Conservation (phyloP, 1,284 basidiomycete genomes). For the Ganoderma sp. region DNA sequence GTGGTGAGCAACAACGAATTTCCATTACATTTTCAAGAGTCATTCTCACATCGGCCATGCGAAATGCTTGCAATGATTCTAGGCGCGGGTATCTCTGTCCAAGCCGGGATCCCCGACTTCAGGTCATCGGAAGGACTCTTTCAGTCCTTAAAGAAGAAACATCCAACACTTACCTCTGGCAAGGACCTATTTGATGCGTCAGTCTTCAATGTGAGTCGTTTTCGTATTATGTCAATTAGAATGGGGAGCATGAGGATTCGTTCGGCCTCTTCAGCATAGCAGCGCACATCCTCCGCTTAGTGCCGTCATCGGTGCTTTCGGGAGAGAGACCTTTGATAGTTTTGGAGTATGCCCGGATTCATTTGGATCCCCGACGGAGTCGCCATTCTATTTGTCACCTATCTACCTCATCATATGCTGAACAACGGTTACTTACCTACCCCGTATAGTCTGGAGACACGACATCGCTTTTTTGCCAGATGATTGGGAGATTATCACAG, state of each 20-base stretch:
- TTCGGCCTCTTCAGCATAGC: neutral
- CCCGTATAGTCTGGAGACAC: conserved; percentile 66
- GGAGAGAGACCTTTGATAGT: too few relatives aligned
- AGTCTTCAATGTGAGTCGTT: conserved; percentile 78
- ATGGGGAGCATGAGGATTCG: conserved; percentile 3
- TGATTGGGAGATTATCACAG: conserved; percentile 83
- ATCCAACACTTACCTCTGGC: conserved; percentile 76
- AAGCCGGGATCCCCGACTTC: conserved; percentile 93
- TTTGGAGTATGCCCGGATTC: too few relatives aligned
- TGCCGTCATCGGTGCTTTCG: too few relatives aligned
- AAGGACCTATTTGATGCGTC: conserved; percentile 93
- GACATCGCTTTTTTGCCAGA: conserved; percentile 84
- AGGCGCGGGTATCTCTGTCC: conserved; percentile 93
- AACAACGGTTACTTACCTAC: conserved; percentile 1
- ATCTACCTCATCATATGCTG: too few relatives aligned
- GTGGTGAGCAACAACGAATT: conserved; percentile 59
- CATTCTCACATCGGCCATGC: conserved; percentile 17
- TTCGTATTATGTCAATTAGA: neutral
- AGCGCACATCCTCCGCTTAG: neutral
- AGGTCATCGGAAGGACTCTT: conserved; percentile 86
- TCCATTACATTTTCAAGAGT: conserved; percentile 20
- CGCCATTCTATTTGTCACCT: too few relatives aligned
- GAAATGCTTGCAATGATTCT: neutral
- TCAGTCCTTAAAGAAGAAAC: conserved; percentile 76
- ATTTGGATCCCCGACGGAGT: too few relatives aligned